Base-by-base conservation (phyloP, 2,329 filamentous ascomycete genomes). In the Paecilomyces formosus region DNA sequence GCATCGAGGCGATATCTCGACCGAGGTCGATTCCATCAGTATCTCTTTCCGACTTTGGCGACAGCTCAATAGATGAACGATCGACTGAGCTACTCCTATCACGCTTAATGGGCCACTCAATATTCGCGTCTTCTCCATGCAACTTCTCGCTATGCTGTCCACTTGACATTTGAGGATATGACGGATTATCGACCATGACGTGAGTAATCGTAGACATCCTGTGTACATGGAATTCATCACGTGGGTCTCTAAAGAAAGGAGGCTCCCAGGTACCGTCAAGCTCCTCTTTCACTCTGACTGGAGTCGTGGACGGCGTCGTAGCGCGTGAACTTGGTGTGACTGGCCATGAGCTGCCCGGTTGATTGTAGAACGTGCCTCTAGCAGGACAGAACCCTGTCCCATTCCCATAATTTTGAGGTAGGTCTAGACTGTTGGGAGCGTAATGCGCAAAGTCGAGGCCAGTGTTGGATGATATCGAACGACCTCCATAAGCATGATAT, bases 1-100 rank as follows among this genome's bases (percentile, higher is more conserved):
- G 65, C 82, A 79, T 65, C 61, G 67, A 57, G 39, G 67, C 54
- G 53, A 70, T 58, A 61, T 66, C 65, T 56, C 62, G 56, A 54
- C 61, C 60, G 53, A 51, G 54, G 12, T 57, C 22, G 31, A 49
- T 1, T 55, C 54, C 33, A 52, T 31, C 39, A 31, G 49, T 39
- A 18, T 58, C 22, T n/a, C 58, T 60, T 18, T 63, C 56, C 56
- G 55, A 57, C 39, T 60, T 59, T 26, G 59, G 55, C 22, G 60
- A 56, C 56, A 57, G 58, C 28, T 60, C 61, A 15, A 35, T 28
- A 33, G 57, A 60, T 39, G 50, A 26, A 21, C 22, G 7, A 12
- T 55, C 55, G 13, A 56, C 57, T 24, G 57, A 45, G 5, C 54
- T 55, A 31, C 39, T 56, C 26, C 53, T 57, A 35, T 11, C 28